phyloP scores from a whole-genome alignment of 2,329 filamentous ascomycete genomes.

The Nothophaeocryptopus gaeumannii region DNA sequence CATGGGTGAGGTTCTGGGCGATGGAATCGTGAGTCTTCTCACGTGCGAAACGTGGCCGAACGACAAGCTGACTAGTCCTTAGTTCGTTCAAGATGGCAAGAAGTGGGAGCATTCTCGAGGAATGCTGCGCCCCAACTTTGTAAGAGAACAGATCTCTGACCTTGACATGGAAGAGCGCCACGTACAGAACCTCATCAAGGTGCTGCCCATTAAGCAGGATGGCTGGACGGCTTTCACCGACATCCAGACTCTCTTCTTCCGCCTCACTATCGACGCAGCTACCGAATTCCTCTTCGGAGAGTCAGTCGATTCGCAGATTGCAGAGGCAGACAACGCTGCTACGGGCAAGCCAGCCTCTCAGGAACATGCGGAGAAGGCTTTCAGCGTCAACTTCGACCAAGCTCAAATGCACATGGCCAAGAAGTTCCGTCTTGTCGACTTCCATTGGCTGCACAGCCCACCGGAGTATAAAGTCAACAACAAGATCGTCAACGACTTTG shows the following conservation, averaged over 20 bases:
- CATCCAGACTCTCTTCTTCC: slow-evolving; percentile 46
- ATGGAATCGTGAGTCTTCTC: slow-evolving; percentile 28
- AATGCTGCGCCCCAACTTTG: slow-evolving; percentile 39
- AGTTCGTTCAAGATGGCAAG: slow-evolving; percentile 36
- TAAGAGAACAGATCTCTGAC: slow-evolving; percentile 38
- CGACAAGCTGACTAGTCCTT: slow-evolving; percentile 3
- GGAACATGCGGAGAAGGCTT: slow-evolving; percentile 35
- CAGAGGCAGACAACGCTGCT: slow-evolving; percentile 29
- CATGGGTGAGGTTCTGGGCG: slow-evolving; percentile 32
- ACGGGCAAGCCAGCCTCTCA: slow-evolving; percentile 23
- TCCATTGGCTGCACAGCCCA: slow-evolving; percentile 38
- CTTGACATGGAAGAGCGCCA: slow-evolving; percentile 37
- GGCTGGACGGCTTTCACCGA: slow-evolving; percentile 34
- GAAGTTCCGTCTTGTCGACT: slow-evolving; percentile 37
- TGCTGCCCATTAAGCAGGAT: slow-evolving; percentile 28
- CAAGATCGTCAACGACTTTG: slow-evolving; percentile 43
- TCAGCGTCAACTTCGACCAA: slow-evolving; percentile 44
- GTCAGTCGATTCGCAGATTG: slow-evolving; percentile 38
- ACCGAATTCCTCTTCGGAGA: slow-evolving; percentile 48
- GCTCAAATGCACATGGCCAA: slow-evolving; percentile 40
- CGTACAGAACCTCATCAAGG: slow-evolving; percentile 35
- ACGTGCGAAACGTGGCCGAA: background rate
- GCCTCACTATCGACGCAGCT: slow-evolving; percentile 50
- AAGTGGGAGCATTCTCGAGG: slow-evolving; percentile 38
- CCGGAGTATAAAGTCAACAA: slow-evolving; percentile 41